Conservation (phyloP, 2,329 filamentous ascomycete genomes). For the Endocalyx cinctus region DNA sequence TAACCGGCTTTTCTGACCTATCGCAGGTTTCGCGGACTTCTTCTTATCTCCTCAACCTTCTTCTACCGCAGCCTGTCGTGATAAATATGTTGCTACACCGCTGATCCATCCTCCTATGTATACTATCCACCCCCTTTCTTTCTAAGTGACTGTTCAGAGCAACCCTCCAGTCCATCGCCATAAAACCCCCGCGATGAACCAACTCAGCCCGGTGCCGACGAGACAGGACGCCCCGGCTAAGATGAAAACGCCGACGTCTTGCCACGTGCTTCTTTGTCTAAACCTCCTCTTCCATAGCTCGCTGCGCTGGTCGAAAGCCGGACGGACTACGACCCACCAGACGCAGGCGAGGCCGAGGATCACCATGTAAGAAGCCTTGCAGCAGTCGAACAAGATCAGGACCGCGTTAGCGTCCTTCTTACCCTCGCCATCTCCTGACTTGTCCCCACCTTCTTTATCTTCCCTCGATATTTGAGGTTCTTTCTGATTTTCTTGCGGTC, state of each 20-base stretch:
- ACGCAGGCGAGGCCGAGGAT: conserved; percentile 14
- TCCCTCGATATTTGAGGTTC: not conserved
- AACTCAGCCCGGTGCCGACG: conserved; percentile 3
- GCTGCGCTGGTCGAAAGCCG: conserved; percentile 21
- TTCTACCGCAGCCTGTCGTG: too few relatives aligned
- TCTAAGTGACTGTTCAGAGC: too few relatives aligned
- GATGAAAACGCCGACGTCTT: conserved; percentile 15
- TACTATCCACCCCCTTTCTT: too few relatives aligned
- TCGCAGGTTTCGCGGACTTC: too few relatives aligned
- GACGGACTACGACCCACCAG: conserved; percentile 19
- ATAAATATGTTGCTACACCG: too few relatives aligned
- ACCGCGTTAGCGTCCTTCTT: not conserved
- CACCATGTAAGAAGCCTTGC: conserved; percentile 9
- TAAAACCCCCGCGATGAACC: not conserved
- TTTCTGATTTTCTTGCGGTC: not conserved
- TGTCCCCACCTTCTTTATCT: conserved; percentile 1
- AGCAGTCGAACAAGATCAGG: conserved; percentile 4
- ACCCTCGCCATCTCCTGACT: not conserved
- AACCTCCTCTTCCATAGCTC: conserved; percentile 18
- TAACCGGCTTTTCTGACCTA: too few relatives aligned
- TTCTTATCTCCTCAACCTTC: too few relatives aligned
- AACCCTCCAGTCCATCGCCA: too few relatives aligned
- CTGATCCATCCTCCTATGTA: too few relatives aligned
- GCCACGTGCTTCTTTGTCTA: conserved; percentile 16
- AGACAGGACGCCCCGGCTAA: conserved; percentile 15